Percentiles rank a stretch among this genome's conserved stretches.
These are phyloP conservation scores for Epithele typhae DNA, from an alignment of 768 basidiomycete species.

Conservation along the genomic window DNA sequence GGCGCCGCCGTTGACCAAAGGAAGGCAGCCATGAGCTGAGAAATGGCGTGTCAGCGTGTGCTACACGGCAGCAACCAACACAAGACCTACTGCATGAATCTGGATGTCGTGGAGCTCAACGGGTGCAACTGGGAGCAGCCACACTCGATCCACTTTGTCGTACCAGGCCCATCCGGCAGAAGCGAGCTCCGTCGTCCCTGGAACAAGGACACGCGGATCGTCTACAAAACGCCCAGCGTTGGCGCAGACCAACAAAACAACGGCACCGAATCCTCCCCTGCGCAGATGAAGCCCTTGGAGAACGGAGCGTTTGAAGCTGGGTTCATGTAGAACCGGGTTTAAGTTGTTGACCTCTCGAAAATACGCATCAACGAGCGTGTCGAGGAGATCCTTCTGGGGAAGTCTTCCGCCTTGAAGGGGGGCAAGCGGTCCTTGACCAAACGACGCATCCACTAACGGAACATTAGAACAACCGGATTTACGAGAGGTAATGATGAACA, in stretches of 20 bases:
- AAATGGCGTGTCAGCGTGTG: no score
- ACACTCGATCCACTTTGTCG: slow-evolving; percentile 40
- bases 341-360: slow-evolving; percentile 57
- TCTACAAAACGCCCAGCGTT: not conserved
- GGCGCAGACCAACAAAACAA: not conserved
- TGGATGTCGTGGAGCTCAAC: slow-evolving; percentile 56
- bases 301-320: not conserved
- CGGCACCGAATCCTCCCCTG: not conserved
- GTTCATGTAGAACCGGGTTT: slow-evolving; percentile 37
- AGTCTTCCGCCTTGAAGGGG: not conserved
- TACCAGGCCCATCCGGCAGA: not conserved
- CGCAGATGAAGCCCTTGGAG: not conserved
- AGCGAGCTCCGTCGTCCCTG: not conserved
- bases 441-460: not conserved
- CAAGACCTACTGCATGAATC: slow-evolving; percentile 40
- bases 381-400: slow-evolving; percentile 61
- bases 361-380: slow-evolving; percentile 59
- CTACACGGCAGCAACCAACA: no score
- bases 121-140: slow-evolving; percentile 48
- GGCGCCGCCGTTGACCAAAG: slow-evolving; percentile 40
- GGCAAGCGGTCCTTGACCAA: not conserved
- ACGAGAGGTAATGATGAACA: no score
- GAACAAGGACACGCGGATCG: not conserved
- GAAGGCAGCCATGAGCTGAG: slow-evolving; percentile 42
- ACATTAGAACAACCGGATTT: no score